Conservation (phyloP, 1,284 basidiomycete genomes). For the Dichomitus squalens region DNA sequence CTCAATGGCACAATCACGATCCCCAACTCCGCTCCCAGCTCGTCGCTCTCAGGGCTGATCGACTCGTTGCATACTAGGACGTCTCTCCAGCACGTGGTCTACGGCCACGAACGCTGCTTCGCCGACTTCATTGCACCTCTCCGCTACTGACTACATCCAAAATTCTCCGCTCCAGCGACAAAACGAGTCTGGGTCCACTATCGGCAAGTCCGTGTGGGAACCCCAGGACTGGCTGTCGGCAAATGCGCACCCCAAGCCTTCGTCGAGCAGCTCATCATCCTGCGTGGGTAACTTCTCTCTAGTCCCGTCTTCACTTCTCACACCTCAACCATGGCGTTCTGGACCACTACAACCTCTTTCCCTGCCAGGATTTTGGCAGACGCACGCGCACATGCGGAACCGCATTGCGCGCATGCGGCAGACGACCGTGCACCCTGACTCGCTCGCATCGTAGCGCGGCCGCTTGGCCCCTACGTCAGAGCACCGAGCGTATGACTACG, state of each 20-base stretch:
- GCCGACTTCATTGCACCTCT: conserved; percentile 64
- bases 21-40: conserved; percentile 46
- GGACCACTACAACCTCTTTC: conserved; percentile 80
- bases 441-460: conserved; percentile 37
- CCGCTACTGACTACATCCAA: conserved; percentile 53
- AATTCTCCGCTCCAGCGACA: conserved; percentile 49
- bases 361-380: conserved; percentile 63
- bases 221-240: conserved; percentile 80
- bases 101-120: conserved; percentile 53
- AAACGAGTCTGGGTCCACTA: conserved; percentile 47
- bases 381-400: conserved; percentile 34
- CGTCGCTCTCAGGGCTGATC: conserved; percentile 49
- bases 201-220: conserved; percentile 83
- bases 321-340: conserved; percentile 71
- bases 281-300: conserved; percentile 41
- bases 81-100: conserved; percentile 57
- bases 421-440: conserved; percentile 23
- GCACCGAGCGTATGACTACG: conserved; percentile 38
- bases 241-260: conserved; percentile 71
- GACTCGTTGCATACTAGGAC: conserved; percentile 56
- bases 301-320: conserved; percentile 54
- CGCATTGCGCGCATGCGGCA: conserved; percentile 40
- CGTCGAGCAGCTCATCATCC: conserved; percentile 48
- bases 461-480: conserved; percentile 60
- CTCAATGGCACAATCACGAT: conserved; percentile 51